Conservation (phyloP, 2,329 filamentous ascomycete species). For the Ambrosiella xylebori region DNA sequence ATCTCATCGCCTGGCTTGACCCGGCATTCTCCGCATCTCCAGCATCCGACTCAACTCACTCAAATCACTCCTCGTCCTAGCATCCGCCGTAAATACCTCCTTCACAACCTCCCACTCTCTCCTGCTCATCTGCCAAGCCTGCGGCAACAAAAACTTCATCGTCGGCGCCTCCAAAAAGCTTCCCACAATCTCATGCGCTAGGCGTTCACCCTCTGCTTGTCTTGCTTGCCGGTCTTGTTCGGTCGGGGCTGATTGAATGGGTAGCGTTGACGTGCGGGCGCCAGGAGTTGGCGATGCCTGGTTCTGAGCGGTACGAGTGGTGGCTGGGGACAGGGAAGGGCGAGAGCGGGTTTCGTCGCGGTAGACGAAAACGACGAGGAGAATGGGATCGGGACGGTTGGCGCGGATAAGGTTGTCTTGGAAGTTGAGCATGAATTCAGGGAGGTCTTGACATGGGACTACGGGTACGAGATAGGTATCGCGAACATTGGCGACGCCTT, state of each 20-base stretch:
- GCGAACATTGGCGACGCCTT: constrained; percentile 55
- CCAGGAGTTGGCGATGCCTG: constrained; percentile 21
- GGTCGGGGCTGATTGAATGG: constrained; percentile 4
- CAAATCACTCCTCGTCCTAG: constrained; percentile 45
- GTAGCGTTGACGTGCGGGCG: constrained; percentile 10
- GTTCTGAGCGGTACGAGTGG: constrained; percentile 11
- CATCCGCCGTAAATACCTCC: constrained; percentile 48
- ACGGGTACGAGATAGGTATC: constrained; percentile 88
- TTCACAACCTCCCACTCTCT: constrained; percentile 59
- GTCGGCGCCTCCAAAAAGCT: constrained; percentile 44
- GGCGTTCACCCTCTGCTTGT: constrained; percentile 29
- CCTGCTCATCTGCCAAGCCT: constrained; percentile 50
- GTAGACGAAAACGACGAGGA: constrained; percentile 75
- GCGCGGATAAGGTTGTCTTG: constrained; percentile 65
- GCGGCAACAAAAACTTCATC: constrained; percentile 50
- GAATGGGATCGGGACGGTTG: constrained; percentile 53
- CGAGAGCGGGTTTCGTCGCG: constrained; percentile 32
- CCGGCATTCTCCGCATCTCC: constrained; percentile 21
- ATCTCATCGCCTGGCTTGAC: background rate
- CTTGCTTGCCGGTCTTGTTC: constrained; percentile 9
- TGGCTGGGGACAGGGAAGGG: background rate
- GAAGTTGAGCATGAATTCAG: constrained; percentile 79
- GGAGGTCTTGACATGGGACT: constrained; percentile 52
- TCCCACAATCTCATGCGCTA: constrained; percentile 48
- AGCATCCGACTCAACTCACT: constrained; percentile 37